Conservation (phyloP, 1,284 basidiomycete species). For the Boletellus deceptivus region DNA sequence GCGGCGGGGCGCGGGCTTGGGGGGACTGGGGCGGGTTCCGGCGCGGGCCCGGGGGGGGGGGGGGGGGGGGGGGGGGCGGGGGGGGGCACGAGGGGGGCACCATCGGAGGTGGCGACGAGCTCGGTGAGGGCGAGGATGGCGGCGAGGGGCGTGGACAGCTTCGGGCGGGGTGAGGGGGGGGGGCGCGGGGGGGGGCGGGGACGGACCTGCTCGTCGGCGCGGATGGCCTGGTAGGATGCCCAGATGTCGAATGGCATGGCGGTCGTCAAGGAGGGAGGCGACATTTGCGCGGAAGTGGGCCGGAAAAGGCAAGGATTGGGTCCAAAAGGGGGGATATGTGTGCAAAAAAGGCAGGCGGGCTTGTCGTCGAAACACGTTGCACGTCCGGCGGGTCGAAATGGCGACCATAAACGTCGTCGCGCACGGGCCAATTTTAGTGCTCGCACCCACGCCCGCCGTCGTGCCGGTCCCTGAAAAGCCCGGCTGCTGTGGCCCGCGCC, state of each 20-base stretch:
- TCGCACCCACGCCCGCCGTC: slow-evolving; percentile 38
- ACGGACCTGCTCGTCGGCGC: slow-evolving; percentile 58
- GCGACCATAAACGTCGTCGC: slow-evolving; percentile 41
- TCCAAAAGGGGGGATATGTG: slow-evolving; percentile 13
- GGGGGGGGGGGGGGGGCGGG: too few relatives aligned
- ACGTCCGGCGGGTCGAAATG: slow-evolving; percentile 47
- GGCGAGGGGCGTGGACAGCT: slow-evolving; percentile 86
- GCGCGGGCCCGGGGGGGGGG: too few relatives aligned
- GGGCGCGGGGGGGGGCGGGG: not conserved
- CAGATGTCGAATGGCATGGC: slow-evolving; percentile 50
- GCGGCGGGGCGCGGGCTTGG: too few relatives aligned
- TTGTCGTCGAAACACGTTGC: slow-evolving; percentile 58
- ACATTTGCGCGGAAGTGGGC: slow-evolving; percentile 28
- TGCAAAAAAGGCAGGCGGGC: slow-evolving; percentile 13
- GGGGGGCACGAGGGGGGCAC: too few relatives aligned
- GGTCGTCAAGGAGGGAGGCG: slow-evolving; percentile 19
- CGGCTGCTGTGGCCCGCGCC: too few relatives aligned
- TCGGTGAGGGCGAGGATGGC: slow-evolving; percentile 82
- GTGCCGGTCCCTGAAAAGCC: too few relatives aligned
- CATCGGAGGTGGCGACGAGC: slow-evolving; percentile 71
- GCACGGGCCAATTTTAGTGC: slow-evolving; percentile 45
- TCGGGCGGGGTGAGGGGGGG: not conserved
- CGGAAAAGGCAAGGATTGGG: slow-evolving; percentile 13
- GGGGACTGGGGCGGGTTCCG: too few relatives aligned
- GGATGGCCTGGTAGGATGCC: slow-evolving; percentile 52